phyloP scores from a whole-genome alignment of 2,329 filamentous ascomycete genomes.

The Exophiala sp. region DNA sequence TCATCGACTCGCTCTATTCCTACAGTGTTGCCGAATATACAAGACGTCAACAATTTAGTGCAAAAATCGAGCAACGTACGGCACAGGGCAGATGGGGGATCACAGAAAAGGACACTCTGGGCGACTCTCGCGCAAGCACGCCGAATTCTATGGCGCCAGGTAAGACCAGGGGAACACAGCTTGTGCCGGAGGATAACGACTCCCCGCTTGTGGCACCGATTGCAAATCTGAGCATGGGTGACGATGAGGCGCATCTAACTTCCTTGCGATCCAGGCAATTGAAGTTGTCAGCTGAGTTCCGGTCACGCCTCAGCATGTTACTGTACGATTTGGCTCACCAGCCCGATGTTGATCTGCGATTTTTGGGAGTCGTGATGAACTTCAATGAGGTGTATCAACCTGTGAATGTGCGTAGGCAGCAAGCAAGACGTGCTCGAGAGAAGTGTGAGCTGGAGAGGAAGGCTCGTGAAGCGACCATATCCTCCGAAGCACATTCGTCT shows the following conservation, averaged over 20 bases:
- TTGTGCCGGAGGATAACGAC: slow-evolving; percentile 21
- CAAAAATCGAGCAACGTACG: slow-evolving; percentile 65
- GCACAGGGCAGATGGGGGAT: slow-evolving; percentile 63
- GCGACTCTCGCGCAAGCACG: slow-evolving; percentile 31
- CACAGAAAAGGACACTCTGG: slow-evolving; percentile 51
- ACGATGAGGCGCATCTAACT: slow-evolving; percentile 64
- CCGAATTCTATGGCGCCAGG: slow-evolving; percentile 17
- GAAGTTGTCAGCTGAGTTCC: slow-evolving; percentile 72
- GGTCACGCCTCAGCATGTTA: slow-evolving; percentile 70
- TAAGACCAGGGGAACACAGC: slow-evolving; percentile 7
- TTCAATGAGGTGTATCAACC: slow-evolving; percentile 96
- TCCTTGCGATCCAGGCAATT: slow-evolving; percentile 70
- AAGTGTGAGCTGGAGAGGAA: slow-evolving; percentile 22
- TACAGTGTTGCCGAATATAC: slow-evolving; percentile 95
- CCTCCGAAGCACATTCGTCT: slow-evolving; percentile 20
- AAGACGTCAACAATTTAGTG: slow-evolving; percentile 76
- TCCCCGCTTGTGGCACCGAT: slow-evolving; percentile 15
- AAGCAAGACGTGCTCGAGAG: slow-evolving; percentile 29
- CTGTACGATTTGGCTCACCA: slow-evolving; percentile 90
- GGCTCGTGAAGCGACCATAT: slow-evolving; percentile 15
- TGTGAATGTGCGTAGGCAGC: slow-evolving; percentile 58
- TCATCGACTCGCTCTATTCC: slow-evolving; percentile 88
- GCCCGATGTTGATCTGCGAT: slow-evolving; percentile 90
- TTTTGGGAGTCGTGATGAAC: slow-evolving; percentile 96
- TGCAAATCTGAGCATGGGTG: slow-evolving; percentile 20